Conservation (phyloP, 176 grass and related monocot species). For the Ampelocalamus luodianensis region DNA sequence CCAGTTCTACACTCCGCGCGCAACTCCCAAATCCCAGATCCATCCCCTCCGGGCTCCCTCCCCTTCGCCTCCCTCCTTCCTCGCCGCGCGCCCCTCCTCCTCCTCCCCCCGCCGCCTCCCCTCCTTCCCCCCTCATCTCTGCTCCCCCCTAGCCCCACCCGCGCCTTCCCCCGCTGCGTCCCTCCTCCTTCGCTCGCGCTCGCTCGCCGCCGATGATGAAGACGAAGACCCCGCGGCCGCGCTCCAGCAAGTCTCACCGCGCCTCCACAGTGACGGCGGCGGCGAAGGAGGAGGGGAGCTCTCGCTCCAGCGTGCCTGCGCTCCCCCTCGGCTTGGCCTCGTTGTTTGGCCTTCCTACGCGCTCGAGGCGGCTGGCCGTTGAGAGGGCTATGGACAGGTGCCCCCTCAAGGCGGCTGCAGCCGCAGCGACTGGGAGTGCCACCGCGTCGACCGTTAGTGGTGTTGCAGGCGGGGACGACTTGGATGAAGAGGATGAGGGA, state of each 20-base stretch:
- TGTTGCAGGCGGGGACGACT: constrained; percentile 33
- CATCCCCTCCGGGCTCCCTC: too few species aligned
- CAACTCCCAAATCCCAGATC: too few species aligned
- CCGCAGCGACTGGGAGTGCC: constrained; percentile 36
- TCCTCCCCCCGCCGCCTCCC: too few species aligned
- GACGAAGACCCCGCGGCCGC: constrained; percentile 52
- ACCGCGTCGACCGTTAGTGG: constrained; percentile 42
- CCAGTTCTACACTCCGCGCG: too few species aligned
- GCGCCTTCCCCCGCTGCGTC: too few species aligned
- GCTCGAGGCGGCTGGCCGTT: background rate
- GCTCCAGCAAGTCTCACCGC: constrained; percentile 37
- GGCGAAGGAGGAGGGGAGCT: constrained; percentile 50
- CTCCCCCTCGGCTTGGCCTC: too few species aligned
- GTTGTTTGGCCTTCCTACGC: too few species aligned
- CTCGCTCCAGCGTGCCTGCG: constrained; percentile 46
- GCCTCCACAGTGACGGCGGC: background rate
- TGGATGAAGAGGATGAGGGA: constrained; percentile 71
- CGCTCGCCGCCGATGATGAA: constrained; percentile 42
- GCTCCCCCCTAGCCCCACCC: too few species aligned
- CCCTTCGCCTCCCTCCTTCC: too few species aligned
- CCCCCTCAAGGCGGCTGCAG: constrained; percentile 42
- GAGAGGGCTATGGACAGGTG: constrained; percentile 47
- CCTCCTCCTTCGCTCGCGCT: background rate
- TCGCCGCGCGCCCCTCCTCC: too few species aligned
- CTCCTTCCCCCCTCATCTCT: too few species aligned